phyloP scores from a whole-genome alignment of 192 early-diverging fungal species.

The Linnemannia exigua region DNA sequence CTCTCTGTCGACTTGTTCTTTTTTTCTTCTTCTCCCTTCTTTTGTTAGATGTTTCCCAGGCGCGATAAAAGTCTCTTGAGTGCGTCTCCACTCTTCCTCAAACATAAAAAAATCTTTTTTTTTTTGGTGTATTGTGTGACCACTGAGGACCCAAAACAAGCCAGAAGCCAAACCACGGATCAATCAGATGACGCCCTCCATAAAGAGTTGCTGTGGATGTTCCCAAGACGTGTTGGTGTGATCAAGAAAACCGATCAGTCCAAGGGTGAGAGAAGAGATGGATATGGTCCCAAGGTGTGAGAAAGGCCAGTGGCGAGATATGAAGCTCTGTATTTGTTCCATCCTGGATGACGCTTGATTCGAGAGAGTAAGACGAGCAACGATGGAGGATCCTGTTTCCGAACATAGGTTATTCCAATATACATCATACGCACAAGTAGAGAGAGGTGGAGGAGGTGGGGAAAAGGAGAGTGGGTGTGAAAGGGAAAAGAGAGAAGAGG shows the following conservation, averaged over 20 bases:
- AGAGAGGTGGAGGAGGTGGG: not conserved
- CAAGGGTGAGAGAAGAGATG: not conserved
- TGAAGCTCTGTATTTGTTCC: not conserved
- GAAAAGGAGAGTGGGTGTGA: not conserved
- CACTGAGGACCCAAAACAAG: not conserved
- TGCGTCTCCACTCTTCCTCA: not conserved
- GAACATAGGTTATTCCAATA: not conserved
- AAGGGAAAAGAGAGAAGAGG: not conserved
- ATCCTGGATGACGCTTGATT: slow-evolving; percentile 11
- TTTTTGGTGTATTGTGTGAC: not conserved
- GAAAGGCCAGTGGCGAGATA: not conserved
- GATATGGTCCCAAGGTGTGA: not conserved
- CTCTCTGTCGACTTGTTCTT: not conserved
- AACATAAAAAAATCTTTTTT: not conserved
- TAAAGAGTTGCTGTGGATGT: not conserved
- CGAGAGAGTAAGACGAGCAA: not conserved
- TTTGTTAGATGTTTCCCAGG: not conserved
- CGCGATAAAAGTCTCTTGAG: not conserved
- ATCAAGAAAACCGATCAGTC: not conserved
- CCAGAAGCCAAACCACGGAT: not conserved
- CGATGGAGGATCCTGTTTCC: slow-evolving; percentile 6
- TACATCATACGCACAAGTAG: slow-evolving; percentile 10
- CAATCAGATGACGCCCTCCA: not conserved
- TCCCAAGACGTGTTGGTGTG: not conserved
- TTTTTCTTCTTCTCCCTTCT: not conserved